Evolutionary conservation across 2,329 filamentous ascomycete species (phyloP).

Genomic region (Fusarium chaquense): DNA sequence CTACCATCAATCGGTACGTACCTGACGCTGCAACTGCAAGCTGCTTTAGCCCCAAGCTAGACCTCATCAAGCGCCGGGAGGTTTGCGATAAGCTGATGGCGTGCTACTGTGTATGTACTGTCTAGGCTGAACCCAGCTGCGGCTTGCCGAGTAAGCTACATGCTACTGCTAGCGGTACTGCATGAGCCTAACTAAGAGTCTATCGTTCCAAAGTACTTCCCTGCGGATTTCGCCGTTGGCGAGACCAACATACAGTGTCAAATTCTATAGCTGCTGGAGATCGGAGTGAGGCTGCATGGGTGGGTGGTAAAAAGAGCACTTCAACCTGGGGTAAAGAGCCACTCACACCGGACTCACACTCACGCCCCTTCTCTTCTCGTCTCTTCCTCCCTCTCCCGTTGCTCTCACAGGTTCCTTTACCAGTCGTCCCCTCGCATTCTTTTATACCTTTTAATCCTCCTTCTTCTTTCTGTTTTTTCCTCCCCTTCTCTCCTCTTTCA

Average conservation of each 20-base stretch:
- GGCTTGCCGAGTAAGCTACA: conserved; percentile 4
- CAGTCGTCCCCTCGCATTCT: conserved; percentile 44
- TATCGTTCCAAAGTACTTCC: conserved; percentile 39
- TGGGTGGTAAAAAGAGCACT: conserved; percentile 33
- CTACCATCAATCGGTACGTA: conserved; percentile 38
- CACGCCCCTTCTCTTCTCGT: conserved; percentile 43
- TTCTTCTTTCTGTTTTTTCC: conserved; percentile 45
- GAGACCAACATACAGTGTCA: conserved; percentile 43
- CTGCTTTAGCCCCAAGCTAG: conserved; percentile 40
- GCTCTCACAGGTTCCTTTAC: conserved; percentile 45
- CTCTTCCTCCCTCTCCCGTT: conserved; percentile 41
- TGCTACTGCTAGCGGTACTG: background rate
- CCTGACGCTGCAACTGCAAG: conserved; percentile 22
- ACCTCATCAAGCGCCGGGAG: conserved; percentile 43
- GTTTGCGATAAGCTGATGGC: conserved; percentile 50
- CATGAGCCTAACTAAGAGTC: too few species aligned
- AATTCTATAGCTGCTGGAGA: conserved; percentile 23
- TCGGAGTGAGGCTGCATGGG: conserved; percentile 38
- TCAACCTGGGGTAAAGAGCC: conserved; percentile 45
- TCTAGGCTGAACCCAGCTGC: conserved; percentile 31
- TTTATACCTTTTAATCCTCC: conserved; percentile 42
- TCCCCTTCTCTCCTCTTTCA: conserved; percentile 30
- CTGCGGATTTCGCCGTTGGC: conserved; percentile 40
- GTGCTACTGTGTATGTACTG: conserved; percentile 40
- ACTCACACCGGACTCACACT: conserved; percentile 39